Conservation (phyloP, 2,329 filamentous ascomycete genomes). For the Ramularia endophylla region DNA sequence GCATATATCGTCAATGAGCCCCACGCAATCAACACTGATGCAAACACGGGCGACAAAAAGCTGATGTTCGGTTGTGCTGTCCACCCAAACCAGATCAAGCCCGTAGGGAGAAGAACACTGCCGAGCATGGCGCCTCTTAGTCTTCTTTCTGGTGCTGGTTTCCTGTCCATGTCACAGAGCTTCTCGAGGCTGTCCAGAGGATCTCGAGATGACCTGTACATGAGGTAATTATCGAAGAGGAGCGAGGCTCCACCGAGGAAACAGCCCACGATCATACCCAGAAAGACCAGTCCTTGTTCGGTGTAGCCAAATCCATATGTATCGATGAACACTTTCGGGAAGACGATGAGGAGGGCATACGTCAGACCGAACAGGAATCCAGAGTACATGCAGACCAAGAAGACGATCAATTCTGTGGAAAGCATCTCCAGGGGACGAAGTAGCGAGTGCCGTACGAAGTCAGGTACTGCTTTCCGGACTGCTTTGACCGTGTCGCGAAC, state of each 20-base stretch:
- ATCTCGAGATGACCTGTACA: too few relatives aligned
- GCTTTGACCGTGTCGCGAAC: slow-evolving; percentile 25
- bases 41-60: slow-evolving; percentile 33
- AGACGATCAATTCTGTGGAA: slow-evolving; percentile 38
- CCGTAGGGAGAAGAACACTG: slow-evolving; percentile 27
- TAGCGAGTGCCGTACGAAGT: too few relatives aligned
- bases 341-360: slow-evolving; percentile 32
- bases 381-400: slow-evolving; percentile 36
- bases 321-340: slow-evolving; percentile 28
- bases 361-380: slow-evolving; percentile 37
- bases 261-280: slow-evolving; percentile 25
- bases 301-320: slow-evolving; percentile 25
- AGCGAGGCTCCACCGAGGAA: too few relatives aligned
- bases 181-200: slow-evolving; percentile 25
- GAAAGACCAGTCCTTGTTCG: slow-evolving; percentile 31
- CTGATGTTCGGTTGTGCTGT: slow-evolving; percentile 27
- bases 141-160: slow-evolving; percentile 26
- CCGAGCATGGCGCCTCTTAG: slow-evolving; percentile 32
- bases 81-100: slow-evolving; percentile 34
- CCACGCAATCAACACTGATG: slow-evolving; percentile 19
- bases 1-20: slow-evolving; percentile 30
- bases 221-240: slow-evolving; percentile 20
- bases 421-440: too few relatives aligned
- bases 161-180: slow-evolving; percentile 1
- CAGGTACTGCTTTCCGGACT: too few relatives aligned